Evolutionary conservation across 805 yeast genomes (phyloP).

Genomic region (Ogataea nonfermentans): DNA sequence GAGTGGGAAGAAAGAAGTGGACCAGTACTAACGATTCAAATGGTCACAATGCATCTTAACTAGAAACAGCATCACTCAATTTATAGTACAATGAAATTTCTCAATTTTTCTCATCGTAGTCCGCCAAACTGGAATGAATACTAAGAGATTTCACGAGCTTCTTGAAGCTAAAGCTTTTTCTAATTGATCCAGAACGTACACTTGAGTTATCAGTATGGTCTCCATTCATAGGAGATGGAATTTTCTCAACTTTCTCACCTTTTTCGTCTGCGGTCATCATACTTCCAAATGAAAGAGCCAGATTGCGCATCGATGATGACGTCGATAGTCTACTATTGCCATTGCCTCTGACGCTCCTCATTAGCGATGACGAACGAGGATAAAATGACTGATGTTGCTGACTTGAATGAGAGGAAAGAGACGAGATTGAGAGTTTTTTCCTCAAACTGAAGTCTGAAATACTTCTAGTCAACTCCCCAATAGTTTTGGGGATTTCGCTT

Average conservation of each 20-base stretch:
- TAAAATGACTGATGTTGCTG: constrained; percentile 10
- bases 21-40: constrained; percentile 48
- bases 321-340: constrained; percentile 9
- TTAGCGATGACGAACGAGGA: constrained; percentile 10
- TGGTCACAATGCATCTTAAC: constrained; percentile 5
- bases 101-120: constrained; percentile 3
- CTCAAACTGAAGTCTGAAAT: constrained; percentile 20
- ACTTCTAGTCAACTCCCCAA: constrained; percentile 17
- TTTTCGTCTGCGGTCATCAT: constrained; percentile 1
- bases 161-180: constrained; percentile 16
- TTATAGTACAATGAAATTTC: constrained; percentile 4
- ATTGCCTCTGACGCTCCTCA: constrained; percentile 5
- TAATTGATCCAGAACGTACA: constrained; percentile 8
- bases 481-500: constrained; percentile 26
- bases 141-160: constrained; percentile 19
- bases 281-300: constrained; percentile 6
- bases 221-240: background rate
- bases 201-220: background rate
- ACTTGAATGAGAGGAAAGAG: constrained; percentile 14
- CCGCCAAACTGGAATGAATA: constrained; percentile 15
- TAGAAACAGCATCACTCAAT: background rate
- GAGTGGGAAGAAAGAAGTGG: constrained; percentile 16
- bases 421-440: constrained; percentile 19
- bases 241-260: background rate
- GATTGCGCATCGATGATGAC: constrained; percentile 17